phyloP scores from a whole-genome alignment of 2,329 filamentous ascomycete species.

The Calonectria pseudoturangicola region DNA sequence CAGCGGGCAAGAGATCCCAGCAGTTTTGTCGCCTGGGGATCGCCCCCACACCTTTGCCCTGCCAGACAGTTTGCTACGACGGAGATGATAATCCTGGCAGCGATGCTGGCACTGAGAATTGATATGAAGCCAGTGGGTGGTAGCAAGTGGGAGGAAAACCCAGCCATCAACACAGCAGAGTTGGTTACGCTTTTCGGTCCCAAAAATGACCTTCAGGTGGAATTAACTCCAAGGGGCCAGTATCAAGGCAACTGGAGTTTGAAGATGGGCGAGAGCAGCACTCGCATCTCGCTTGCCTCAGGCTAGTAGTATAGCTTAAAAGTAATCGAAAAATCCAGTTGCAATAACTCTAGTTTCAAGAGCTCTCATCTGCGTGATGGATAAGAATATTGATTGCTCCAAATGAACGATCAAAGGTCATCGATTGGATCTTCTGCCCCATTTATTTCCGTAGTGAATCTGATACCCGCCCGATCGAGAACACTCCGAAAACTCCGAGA shows the following conservation, averaged over 20 bases:
- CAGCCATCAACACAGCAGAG: conserved; percentile 34
- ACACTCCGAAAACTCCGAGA: conserved; percentile 12
- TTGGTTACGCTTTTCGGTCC: conserved; percentile 40
- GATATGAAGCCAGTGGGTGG: conserved; percentile 13
- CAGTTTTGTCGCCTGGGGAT: conserved; percentile 57
- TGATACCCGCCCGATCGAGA: not conserved
- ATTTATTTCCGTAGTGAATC: not conserved
- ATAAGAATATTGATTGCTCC: too few species aligned
- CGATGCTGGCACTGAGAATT: conserved; percentile 33
- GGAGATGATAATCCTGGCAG: conserved; percentile 53
- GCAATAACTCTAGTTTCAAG: too few species aligned
- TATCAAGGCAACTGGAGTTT: conserved; percentile 48
- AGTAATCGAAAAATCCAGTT: not conserved
- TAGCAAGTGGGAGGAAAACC: conserved; percentile 35
- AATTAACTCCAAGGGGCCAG: conserved; percentile 29
- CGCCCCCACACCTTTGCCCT: conserved; percentile 56
- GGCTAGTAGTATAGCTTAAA: conserved; percentile 23
- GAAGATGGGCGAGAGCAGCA: conserved; percentile 52
- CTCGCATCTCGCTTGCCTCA: conserved; percentile 51
- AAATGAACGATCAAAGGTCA: not conserved
- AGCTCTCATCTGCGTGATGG: too few species aligned
- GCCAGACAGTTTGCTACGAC: conserved; percentile 55
- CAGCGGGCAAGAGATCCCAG: conserved; percentile 55
- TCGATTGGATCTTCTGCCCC: too few species aligned
- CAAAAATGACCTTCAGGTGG: conserved; percentile 43